phyloP scores from a whole-genome alignment of 768 basidiomycete genomes.

The Termitomyces sp. region DNA sequence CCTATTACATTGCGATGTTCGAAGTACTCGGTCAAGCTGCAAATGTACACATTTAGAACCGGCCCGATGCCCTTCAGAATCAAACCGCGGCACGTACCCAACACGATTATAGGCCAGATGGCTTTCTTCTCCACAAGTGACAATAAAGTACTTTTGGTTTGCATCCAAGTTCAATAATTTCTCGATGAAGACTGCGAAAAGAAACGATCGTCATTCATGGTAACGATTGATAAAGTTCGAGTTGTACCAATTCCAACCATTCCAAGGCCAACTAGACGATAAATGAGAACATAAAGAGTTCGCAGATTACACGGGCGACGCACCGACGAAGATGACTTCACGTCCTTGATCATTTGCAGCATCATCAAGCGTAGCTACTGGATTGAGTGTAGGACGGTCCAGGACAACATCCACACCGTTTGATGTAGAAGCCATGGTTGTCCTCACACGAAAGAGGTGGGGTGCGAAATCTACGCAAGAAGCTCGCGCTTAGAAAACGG shows the following conservation, averaged over 20 bases:
- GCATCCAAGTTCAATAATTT: slow-evolving; percentile 59
- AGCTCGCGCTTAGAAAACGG: not conserved
- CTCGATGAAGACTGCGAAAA: slow-evolving; percentile 59
- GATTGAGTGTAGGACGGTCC: not conserved
- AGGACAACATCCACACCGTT: not conserved
- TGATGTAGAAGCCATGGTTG: not conserved
- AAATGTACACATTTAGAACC: not conserved
- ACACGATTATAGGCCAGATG: slow-evolving; percentile 59
- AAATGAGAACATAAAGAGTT: not conserved
- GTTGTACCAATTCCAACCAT: slow-evolving; percentile 59
- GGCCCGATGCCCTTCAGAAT: not conserved
- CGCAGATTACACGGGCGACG: not conserved
- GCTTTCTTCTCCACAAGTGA: slow-evolving; percentile 59
- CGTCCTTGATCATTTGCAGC: not conserved
- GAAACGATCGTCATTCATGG: not conserved
- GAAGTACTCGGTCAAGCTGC: slow-evolving; percentile 5
- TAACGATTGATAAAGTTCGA: not conserved
- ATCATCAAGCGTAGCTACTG: not conserved
- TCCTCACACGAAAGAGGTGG: not conserved
- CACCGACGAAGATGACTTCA: slow-evolving; percentile 9
- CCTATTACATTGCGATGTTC: slow-evolving; percentile 7
- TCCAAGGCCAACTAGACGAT: slow-evolving; percentile 46
- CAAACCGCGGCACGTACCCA: slow-evolving; percentile 23
- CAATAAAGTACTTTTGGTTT: slow-evolving; percentile 44
- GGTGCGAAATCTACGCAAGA: not conserved